A percentile compares a stretch with the other conserved stretches of the same genome.
These are phyloP conservation scores for Senecio squalidus DNA, from an alignment of 140 eudicot genomes.

Conservation along the genomic window DNA sequence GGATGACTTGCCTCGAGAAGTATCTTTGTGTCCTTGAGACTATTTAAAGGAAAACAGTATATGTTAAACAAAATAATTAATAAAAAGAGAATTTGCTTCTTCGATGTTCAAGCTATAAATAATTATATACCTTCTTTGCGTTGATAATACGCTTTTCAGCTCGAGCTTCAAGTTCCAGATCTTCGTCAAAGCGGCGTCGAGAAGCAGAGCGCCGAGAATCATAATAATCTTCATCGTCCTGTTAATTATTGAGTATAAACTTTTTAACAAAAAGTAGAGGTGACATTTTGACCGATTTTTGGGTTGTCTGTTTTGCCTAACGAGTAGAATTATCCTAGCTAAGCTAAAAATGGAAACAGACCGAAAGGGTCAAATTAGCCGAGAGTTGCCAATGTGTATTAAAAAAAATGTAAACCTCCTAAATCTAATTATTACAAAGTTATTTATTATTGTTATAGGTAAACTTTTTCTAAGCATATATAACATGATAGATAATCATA, in stretches of 20 bases:
- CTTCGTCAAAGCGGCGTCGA: conserved; percentile 73
- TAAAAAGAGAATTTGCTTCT: not conserved
- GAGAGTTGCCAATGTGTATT: not conserved
- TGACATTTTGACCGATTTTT: not conserved
- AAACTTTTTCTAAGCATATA: too few species aligned
- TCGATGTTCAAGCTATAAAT: conserved; percentile 12
- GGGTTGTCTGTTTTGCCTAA: not conserved
- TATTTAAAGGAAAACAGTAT: conserved; percentile 3
- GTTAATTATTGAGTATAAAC: conserved; percentile 9
- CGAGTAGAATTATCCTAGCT: not conserved
- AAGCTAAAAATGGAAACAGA: too few species aligned
- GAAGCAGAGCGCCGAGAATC: conserved; percentile 64
- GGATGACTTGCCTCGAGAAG: conserved; percentile 59
- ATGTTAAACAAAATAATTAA: not conserved
- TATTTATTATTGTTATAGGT: too few species aligned
- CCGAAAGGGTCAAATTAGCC: not conserved
- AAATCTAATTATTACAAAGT: too few species aligned
- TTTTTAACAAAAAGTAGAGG: not conserved
- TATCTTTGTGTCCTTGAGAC: conserved; percentile 57
- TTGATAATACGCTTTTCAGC: conserved; percentile 92
- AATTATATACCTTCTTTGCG: conserved; percentile 73
- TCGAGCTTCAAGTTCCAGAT: conserved; percentile 87
- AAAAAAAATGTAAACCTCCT: not conserved
- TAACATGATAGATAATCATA: not conserved
- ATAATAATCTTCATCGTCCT: conserved; percentile 91